Evolutionary conservation across 257 asterid species (phyloP).

Genomic region (Solanum peruvianum): DNA sequence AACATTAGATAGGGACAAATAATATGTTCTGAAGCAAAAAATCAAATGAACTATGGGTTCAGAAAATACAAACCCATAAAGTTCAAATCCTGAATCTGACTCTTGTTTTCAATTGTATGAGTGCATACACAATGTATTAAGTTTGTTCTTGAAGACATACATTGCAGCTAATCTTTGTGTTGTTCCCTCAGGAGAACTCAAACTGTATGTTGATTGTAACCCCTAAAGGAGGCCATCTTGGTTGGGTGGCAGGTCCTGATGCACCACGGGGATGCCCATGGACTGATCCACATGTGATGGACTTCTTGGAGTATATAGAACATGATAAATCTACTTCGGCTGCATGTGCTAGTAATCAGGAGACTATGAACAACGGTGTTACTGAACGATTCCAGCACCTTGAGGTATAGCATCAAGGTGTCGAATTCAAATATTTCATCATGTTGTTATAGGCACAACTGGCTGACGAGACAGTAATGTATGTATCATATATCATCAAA

Average conservation of each 20-base stretch:
- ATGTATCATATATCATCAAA: background rate
- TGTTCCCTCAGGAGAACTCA: conserved; percentile 54
- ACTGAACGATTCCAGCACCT: background rate
- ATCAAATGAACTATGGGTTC: background rate
- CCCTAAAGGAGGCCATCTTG: conserved; percentile 95
- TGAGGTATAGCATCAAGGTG: background rate
- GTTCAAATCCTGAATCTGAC: background rate
- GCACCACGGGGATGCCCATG: conserved; percentile 35
- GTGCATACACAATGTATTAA: background rate
- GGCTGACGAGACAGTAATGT: background rate
- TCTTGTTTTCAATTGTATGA: background rate
- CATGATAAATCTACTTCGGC: conserved; percentile 12
- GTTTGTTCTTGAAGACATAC: background rate
- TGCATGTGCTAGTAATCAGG: background rate
- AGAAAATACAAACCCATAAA: background rate
- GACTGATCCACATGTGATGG: conserved; percentile 89
- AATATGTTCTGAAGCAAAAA: background rate
- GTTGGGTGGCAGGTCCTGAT: conserved; percentile 90
- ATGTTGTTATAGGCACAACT: background rate
- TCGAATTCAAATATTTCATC: background rate
- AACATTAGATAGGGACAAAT: background rate
- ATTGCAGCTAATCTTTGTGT: background rate
- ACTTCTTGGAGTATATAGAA: conserved; percentile 68
- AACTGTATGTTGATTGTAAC: conserved; percentile 78
- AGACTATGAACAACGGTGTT: background rate